Conservation (phyloP, 306 rosid species). For the Glycine latifolia region DNA sequence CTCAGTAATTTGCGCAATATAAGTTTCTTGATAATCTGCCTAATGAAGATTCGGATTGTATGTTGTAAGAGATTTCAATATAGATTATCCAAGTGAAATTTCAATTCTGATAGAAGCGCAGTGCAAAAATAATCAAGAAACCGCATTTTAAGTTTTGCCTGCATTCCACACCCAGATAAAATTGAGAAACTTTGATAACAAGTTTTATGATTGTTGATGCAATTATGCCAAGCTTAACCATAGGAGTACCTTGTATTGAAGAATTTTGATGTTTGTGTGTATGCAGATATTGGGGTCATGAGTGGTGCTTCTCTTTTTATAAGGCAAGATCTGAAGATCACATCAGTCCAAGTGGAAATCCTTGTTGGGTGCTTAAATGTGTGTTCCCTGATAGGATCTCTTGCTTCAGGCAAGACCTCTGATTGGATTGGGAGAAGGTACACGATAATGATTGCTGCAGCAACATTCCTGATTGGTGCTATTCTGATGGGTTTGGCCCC, state of each 20-base stretch:
- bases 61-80: background rate
- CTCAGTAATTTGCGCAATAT: too few relatives aligned
- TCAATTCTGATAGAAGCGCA: background rate
- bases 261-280: background rate
- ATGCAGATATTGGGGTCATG: slow-evolving; percentile 81
- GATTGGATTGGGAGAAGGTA: slow-evolving; percentile 79
- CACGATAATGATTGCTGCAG: slow-evolving; percentile 70
- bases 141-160: background rate
- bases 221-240: too few relatives aligned
- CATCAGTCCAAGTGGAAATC: slow-evolving; percentile 70
- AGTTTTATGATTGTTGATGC: too few relatives aligned
- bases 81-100: background rate
- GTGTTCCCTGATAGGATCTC: slow-evolving; percentile 76
- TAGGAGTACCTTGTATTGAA: background rate
- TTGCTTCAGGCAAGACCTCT: slow-evolving; percentile 76
- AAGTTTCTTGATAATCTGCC: too few relatives aligned
- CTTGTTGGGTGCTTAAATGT: slow-evolving; percentile 76
- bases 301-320: slow-evolving; percentile 83
- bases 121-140: background rate
- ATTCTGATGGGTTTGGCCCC: slow-evolving; percentile 82
- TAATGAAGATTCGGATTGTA: background rate
- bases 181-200: background rate
- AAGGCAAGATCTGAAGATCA: slow-evolving; percentile 63
- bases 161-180: background rate
- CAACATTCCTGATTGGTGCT: slow-evolving; percentile 74